A percentile compares a stretch with the other conserved stretches of the same genome.
These are phyloP conservation scores for Dimocarpus longan DNA, from an alignment of 345 rosid species.

Conservation along the genomic window DNA sequence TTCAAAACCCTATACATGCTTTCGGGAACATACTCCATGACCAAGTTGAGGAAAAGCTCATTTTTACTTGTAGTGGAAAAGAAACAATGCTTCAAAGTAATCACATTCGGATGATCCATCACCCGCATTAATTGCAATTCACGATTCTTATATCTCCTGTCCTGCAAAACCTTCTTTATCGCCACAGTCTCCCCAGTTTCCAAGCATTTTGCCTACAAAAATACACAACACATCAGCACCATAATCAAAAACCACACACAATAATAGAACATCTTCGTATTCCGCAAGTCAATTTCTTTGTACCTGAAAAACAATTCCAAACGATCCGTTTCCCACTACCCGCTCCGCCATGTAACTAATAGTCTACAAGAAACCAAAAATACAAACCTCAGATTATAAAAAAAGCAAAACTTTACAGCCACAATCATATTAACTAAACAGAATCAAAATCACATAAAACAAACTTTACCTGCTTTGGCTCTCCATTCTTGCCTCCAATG, in stretches of 20 bases:
- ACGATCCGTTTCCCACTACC: constrained; percentile 83
- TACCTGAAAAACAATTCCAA: constrained; percentile 88
- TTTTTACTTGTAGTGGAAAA: constrained; percentile 80
- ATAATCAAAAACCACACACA: background rate
- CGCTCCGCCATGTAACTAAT: constrained; percentile 97
- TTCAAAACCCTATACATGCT: constrained; percentile 84
- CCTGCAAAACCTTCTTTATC: constrained; percentile 83
- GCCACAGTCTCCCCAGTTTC: constrained; percentile 91
- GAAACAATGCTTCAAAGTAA: constrained; percentile 87
- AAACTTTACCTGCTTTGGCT: constrained; percentile 68
- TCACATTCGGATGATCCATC: constrained; percentile 87
- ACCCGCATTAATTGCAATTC: constrained; percentile 81
- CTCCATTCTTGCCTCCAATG: constrained; percentile 90
- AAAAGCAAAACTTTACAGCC: background rate
- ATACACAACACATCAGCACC: constrained; percentile 4
- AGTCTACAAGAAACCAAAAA: constrained; percentile 47
- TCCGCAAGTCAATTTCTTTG: background rate
- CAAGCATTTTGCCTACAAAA: constrained; percentile 69
- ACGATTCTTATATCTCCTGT: constrained; percentile 82
- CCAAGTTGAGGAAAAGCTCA: constrained; percentile 85
- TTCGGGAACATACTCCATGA: constrained; percentile 91
- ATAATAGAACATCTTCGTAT: background rate
- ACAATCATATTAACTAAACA: no score
- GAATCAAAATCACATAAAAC: background rate
- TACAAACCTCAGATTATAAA: background rate